Conservation (phyloP, 257 asterid genomes). For the Echium plantagineum region DNA sequence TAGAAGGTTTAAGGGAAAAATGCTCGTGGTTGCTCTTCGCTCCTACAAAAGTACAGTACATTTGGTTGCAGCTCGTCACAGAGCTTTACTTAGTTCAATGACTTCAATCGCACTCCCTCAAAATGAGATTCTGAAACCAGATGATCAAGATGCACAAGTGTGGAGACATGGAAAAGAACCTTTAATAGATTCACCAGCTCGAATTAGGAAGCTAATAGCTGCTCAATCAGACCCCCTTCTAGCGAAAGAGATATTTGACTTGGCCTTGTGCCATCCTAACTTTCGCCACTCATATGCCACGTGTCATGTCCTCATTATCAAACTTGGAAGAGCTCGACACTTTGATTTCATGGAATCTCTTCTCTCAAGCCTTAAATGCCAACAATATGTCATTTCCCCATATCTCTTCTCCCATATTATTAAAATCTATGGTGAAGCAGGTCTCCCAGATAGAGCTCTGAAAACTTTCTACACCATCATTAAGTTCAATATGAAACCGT, state of each 20-base stretch:
- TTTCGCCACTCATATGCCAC: constrained; percentile 57
- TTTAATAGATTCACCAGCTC: too few relatives aligned
- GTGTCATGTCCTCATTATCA: constrained; percentile 58
- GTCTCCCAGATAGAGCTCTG: constrained; percentile 59
- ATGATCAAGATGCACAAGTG: too few relatives aligned
- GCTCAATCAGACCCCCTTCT: too few relatives aligned
- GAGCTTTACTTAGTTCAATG: too few relatives aligned
- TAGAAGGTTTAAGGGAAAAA: too few relatives aligned
- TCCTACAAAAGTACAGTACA: too few relatives aligned
- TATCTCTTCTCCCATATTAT: constrained; percentile 70
- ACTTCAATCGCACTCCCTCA: too few relatives aligned
- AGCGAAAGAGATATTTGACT: constrained; percentile 82
- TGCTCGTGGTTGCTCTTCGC: too few relatives aligned
- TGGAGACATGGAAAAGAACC: too few relatives aligned
- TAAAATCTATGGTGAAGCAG: constrained; percentile 64
- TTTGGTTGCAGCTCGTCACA: too few relatives aligned
- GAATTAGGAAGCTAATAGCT: too few relatives aligned
- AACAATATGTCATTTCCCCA: constrained; percentile 38
- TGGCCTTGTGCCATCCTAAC: constrained; percentile 61
- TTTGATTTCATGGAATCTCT: constrained; percentile 56
- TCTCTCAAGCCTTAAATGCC: constrained; percentile 47
- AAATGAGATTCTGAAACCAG: too few relatives aligned
- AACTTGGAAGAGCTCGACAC: constrained; percentile 62
- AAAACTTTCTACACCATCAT: constrained; percentile 69
- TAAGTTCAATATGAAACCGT: constrained; percentile 65